A percentile compares a stretch with the other conserved stretches of the same genome.
These are phyloP conservation scores for Colletotrichum orchidophilum DNA, from an alignment of 2,329 filamentous ascomycete species.

Conservation along the genomic window DNA sequence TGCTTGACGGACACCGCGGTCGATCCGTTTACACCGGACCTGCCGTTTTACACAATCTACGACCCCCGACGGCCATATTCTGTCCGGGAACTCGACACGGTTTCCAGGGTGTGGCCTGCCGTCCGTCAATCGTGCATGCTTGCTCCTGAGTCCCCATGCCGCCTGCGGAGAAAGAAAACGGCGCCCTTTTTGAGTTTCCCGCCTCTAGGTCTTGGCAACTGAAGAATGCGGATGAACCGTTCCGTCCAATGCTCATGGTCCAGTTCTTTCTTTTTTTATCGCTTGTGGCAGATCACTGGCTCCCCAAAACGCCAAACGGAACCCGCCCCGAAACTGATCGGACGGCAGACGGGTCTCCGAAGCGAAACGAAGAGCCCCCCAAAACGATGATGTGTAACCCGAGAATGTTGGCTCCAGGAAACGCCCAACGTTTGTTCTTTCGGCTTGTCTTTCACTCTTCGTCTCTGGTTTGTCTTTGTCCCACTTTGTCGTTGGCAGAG, in stretches of 20 bases:
- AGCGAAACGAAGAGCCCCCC: not conserved
- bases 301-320: not conserved
- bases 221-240: slow-evolving; percentile 6
- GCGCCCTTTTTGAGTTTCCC: not conserved
- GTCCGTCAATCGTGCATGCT: not conserved
- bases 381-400: not conserved
- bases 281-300: not conserved
- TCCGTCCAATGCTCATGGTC: slow-evolving; percentile 2
- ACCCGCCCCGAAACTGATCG: slow-evolving; percentile 1
- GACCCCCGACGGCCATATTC: not conserved
- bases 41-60: slow-evolving; percentile 1
- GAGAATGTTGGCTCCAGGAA: not conserved
- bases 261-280: not conserved
- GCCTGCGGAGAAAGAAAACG: not conserved
- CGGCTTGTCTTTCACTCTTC: not conserved
- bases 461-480: not conserved
- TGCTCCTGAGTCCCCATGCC: not conserved
- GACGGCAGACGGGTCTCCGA: slow-evolving; percentile 18
- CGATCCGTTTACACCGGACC: slow-evolving; percentile 1
- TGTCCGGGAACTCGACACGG: not conserved
- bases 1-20: not conserved
- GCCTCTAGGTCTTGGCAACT: not conserved
- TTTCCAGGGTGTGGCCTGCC: not conserved
- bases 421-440: not conserved
- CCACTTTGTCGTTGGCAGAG: not conserved